phyloP scores from a whole-genome alignment of 768 basidiomycete genomes.

The Suillus subalutaceus region DNA sequence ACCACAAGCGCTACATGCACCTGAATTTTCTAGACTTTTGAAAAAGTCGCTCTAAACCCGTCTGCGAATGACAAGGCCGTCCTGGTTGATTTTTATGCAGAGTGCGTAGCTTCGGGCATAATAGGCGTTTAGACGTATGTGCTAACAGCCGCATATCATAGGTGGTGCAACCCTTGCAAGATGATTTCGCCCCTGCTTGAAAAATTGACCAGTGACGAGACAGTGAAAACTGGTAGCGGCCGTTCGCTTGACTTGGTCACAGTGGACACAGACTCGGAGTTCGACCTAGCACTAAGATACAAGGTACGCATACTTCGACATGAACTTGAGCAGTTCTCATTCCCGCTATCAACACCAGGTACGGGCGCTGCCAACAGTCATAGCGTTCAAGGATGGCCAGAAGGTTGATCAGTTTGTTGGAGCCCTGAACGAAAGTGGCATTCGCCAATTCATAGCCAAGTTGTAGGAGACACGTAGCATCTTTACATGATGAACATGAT shows the following conservation, averaged over 20 bases:
- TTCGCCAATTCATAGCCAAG: conserved; percentile 49
- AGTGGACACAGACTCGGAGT: conserved; percentile 60
- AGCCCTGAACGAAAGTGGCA: conserved; percentile 47
- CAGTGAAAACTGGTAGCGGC: conserved; percentile 52
- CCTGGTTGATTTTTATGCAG: conserved; percentile 80
- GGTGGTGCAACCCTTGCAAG: conserved; percentile 83
- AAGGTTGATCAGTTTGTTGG: conserved; percentile 65
- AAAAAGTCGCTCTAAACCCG: conserved; percentile 31
- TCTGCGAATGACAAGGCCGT: conserved; percentile 52
- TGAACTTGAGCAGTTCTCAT: neutral
- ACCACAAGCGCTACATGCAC: conserved; percentile 6
- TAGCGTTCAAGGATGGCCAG: conserved; percentile 72
- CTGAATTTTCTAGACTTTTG: conserved; percentile 35
- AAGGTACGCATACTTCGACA: conserved; percentile 39
- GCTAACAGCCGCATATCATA: conserved; percentile 28
- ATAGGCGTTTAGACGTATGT: neutral
- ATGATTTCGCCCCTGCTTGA: conserved; percentile 71
- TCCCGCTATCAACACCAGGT: conserved; percentile 45
- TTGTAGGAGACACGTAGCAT: conserved; percentile 27
- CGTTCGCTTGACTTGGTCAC: conserved; percentile 72
- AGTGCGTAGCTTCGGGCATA: conserved; percentile 48
- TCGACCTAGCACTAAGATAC: conserved; percentile 52
- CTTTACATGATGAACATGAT: neutral
- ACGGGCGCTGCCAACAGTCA: conserved; percentile 75
- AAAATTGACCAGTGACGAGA: conserved; percentile 51